phyloP scores from a whole-genome alignment of 2,329 filamentous ascomycete genomes.

The Zalaria obscura region DNA sequence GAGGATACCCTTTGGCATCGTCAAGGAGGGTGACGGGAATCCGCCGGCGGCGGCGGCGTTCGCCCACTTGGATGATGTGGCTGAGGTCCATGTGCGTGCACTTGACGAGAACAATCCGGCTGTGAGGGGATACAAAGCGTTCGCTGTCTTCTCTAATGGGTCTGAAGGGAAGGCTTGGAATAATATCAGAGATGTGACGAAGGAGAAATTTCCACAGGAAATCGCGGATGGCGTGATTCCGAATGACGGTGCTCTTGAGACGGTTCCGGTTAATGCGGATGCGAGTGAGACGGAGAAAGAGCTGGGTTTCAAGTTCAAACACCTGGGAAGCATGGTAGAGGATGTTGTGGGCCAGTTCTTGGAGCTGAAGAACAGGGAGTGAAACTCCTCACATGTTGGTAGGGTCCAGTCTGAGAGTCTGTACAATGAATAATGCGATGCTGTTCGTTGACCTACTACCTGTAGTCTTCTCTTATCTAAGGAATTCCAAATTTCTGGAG shows the following conservation, averaged over 20 bases:
- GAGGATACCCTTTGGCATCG: constrained; percentile 8
- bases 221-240: constrained; percentile 4
- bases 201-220: constrained; percentile 7
- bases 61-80: constrained; percentile 17
- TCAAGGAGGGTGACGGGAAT: background rate
- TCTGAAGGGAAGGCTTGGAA: constrained; percentile 6
- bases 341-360: constrained; percentile 7
- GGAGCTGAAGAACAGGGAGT: constrained; percentile 3
- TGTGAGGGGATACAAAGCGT: background rate
- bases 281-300: constrained; percentile 8
- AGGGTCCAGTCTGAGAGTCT: too few species aligned
- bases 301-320: constrained; percentile 7
- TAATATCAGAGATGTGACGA: constrained; percentile 7
- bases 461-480: too few species aligned
- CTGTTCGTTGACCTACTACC: too few species aligned
- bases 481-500: too few species aligned
- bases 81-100: constrained; percentile 15
- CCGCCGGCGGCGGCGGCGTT: constrained; percentile 3
- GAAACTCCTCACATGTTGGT: too few species aligned
- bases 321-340: constrained; percentile 8
- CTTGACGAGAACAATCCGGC: constrained; percentile 8
- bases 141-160: background rate
- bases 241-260: constrained; percentile 5
- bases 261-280: constrained; percentile 4
- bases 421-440: too few species aligned